Conservation (phyloP, 345 rosid species). For the Linum tenue region DNA sequence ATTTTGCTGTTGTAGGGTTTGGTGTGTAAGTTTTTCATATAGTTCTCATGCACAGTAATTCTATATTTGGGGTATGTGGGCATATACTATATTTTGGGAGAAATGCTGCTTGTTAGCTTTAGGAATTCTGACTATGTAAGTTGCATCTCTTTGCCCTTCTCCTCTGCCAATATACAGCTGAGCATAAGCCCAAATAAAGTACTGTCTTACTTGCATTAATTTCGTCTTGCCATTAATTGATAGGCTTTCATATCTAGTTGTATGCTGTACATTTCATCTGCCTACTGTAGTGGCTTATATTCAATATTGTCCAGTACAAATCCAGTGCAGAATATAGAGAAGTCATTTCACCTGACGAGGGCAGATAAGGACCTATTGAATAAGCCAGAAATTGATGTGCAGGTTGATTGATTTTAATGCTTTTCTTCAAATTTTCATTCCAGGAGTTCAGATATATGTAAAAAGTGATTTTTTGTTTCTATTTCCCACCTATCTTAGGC, state of each 20-base stretch:
- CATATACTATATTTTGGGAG: not conserved
- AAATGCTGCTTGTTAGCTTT: no score
- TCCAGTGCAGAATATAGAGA: slow-evolving; percentile 20
- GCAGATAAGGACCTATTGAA: slow-evolving; percentile 14
- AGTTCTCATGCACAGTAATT: not conserved
- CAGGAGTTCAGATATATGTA: slow-evolving; percentile 1
- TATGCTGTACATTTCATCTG: not conserved
- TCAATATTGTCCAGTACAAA: slow-evolving; percentile 17
- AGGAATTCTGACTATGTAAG: no score
- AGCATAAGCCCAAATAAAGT: not conserved
- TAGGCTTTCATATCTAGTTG: not conserved
- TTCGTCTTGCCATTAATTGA: no score
- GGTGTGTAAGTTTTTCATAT: not conserved
- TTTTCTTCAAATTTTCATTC: not conserved
- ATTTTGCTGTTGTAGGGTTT: not conserved
- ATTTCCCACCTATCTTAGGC: slow-evolving; percentile 13
- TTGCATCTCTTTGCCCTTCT: not conserved
- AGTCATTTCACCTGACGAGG: slow-evolving; percentile 20
- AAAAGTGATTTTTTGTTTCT: not conserved
- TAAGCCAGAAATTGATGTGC: slow-evolving; percentile 23
- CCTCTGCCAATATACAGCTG: not conserved
- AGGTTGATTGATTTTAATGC: slow-evolving; percentile 16
- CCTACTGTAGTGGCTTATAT: not conserved
- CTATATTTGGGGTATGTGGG: not conserved
- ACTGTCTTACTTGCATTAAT: not conserved